phyloP scores from a whole-genome alignment of 768 basidiomycete species.

The Hericium coralloides region DNA sequence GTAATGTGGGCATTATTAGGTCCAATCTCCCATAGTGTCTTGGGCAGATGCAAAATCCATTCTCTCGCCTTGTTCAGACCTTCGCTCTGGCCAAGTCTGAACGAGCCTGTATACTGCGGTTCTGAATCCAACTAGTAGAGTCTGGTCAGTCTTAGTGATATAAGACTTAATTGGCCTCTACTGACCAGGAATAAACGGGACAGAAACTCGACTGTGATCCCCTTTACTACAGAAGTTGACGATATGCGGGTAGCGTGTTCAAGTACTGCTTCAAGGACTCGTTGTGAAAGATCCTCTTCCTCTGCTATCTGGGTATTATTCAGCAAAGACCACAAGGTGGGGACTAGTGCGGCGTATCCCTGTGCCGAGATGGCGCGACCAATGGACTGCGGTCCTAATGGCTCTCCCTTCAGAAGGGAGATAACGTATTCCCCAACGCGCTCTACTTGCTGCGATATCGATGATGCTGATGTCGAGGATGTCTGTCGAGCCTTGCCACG shows the following conservation, averaged over 20 bases:
- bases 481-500: neutral
- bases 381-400: constrained; percentile 16
- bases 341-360: constrained; percentile 61
- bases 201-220: constrained; percentile 66
- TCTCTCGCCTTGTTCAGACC: constrained; percentile 32
- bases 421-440: constrained; percentile 54
- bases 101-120: constrained; percentile 39
- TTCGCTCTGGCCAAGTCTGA: constrained; percentile 26
- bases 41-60: constrained; percentile 75
- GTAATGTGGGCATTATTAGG: constrained; percentile 43
- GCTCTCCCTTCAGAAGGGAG: constrained; percentile 41
- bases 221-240: constrained; percentile 57
- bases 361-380: constrained; percentile 41
- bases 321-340: constrained; percentile 71
- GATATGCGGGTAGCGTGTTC: constrained; percentile 55
- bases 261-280: constrained; percentile 46
- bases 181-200: constrained; percentile 61
- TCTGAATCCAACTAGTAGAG: constrained; percentile 49
- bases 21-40: constrained; percentile 79
- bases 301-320: constrained; percentile 29
- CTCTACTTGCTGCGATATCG: constrained; percentile 22
- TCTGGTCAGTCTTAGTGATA: too few relatives aligned
- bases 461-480: neutral
- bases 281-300: constrained; percentile 13
- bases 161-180: neutral